phyloP scores from a whole-genome alignment of 139 green algal species.

The Chlorella ohadii region DNA sequence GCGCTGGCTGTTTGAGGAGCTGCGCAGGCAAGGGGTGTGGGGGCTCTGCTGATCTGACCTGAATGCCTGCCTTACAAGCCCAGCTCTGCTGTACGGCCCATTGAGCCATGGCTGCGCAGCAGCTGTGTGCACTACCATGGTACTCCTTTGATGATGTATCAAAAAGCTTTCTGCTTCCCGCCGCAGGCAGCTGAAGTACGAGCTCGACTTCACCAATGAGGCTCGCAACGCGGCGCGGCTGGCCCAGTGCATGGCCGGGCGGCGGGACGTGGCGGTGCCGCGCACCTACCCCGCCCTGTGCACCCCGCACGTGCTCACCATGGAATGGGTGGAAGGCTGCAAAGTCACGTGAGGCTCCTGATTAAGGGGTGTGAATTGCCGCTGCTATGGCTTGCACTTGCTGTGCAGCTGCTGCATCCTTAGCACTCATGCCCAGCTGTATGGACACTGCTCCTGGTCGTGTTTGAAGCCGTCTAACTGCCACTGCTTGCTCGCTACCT shows the following conservation, averaged over 20 bases:
- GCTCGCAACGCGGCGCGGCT: conserved; percentile 58
- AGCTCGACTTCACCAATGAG: conserved; percentile 90
- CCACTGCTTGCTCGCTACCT: too few relatives aligned
- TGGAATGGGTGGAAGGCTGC: conserved; percentile 82
- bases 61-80: too few relatives aligned
- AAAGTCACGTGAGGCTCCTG: conserved; percentile 43
- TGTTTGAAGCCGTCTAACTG: too few relatives aligned
- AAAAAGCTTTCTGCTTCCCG: too few relatives aligned
- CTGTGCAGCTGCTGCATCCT: too few relatives aligned
- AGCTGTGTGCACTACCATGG: not conserved
- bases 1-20: conserved; percentile 75
- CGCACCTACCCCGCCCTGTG: conserved; percentile 52
- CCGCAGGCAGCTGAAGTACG: conserved; percentile 67
- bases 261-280: conserved; percentile 61
- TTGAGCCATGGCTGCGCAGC: too few relatives aligned
- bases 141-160: too few relatives aligned
- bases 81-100: too few relatives aligned
- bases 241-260: conserved; percentile 34
- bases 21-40: conserved; percentile 40
- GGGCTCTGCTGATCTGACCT: not conserved
- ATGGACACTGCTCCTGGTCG: too few relatives aligned
- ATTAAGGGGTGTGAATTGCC: too few relatives aligned
- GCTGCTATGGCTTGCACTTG: too few relatives aligned
- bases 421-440: too few relatives aligned
- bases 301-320: conserved; percentile 65